Percentiles rank a stretch among this genome's conserved stretches.
Evolutionary conservation across 108 stramenopile genomes (phyloP).

Genomic region (Cylindrotheca fusiformis): DNA sequence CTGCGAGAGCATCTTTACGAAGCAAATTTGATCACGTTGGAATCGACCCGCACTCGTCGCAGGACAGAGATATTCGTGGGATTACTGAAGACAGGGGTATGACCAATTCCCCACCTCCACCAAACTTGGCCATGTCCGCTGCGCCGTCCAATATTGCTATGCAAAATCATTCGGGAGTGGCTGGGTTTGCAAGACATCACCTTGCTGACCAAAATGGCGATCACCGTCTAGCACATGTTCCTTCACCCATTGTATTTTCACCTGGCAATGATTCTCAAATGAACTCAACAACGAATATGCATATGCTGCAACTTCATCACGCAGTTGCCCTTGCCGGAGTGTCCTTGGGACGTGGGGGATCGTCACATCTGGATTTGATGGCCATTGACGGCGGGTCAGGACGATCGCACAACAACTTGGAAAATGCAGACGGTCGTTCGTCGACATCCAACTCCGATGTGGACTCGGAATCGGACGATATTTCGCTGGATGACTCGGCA

Average conservation of each 20-base stretch:
- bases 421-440: constrained; percentile 32
- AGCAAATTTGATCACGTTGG: constrained; percentile 53
- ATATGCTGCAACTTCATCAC: constrained; percentile 42
- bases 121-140: constrained; percentile 28
- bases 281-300: constrained; percentile 25
- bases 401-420: neutral
- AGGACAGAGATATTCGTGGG: constrained; percentile 18
- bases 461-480: constrained; percentile 59
- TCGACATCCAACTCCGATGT: constrained; percentile 60
- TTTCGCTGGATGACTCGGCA: constrained; percentile 65
- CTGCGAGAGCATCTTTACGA: constrained; percentile 37
- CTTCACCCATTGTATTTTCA: constrained; percentile 38
- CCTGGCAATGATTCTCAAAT: constrained; percentile 13
- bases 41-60: constrained; percentile 32
- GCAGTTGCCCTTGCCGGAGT: constrained; percentile 37
- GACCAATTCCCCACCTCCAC: constrained; percentile 49
- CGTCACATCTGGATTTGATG: constrained; percentile 31
- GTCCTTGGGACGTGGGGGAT: constrained; percentile 5
- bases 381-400: constrained; percentile 20
- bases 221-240: constrained; percentile 19
- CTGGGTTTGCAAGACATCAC: constrained; percentile 29
- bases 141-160: constrained; percentile 18
- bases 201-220: constrained; percentile 14
- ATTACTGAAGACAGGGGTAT: constrained; percentile 30
- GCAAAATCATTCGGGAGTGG: constrained; percentile 3